Percentiles rank a stretch among this genome's conserved stretches.
phyloP scores from a whole-genome alignment of 1,139 yeast genomes.

The Trichomonascaceae sp. region DNA sequence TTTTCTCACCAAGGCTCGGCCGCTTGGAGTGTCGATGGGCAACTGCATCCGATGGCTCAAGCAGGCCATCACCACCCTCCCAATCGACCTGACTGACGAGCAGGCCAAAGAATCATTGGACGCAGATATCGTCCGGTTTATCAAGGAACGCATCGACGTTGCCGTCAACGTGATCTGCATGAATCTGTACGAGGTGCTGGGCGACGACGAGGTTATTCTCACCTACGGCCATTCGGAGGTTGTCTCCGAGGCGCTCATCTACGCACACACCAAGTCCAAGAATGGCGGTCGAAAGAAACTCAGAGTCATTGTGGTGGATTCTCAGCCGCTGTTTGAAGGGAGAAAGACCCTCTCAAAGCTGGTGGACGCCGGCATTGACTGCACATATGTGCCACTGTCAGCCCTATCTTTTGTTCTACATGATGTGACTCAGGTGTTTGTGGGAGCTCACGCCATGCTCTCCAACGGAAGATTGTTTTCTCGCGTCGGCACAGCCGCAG shows the following conservation, averaged over 20 bases:
- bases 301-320: constrained; percentile 78
- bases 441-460: constrained; percentile 96
- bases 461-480: constrained; percentile 90
- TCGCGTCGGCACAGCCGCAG: constrained; percentile 88
- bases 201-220: constrained; percentile 64
- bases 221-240: constrained; percentile 87
- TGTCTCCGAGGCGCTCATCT: constrained; percentile 58
- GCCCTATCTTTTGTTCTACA: constrained; percentile 69
- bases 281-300: constrained; percentile 39
- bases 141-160: constrained; percentile 71
- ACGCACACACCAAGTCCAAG: constrained; percentile 39
- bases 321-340: constrained; percentile 95
- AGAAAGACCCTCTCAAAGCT: constrained; percentile 56
- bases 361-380: constrained; percentile 44
- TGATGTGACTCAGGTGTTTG: constrained; percentile 78
- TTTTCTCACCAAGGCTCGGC: constrained; percentile 80
- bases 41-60: constrained; percentile 95
- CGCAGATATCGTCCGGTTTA: constrained; percentile 64
- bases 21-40: constrained; percentile 90
- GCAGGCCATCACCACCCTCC: constrained; percentile 68
- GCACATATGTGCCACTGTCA: constrained; percentile 65
- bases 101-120: constrained; percentile 59
- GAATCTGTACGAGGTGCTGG: constrained; percentile 65
- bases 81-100: constrained; percentile 57
- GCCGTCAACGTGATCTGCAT: constrained; percentile 78